phyloP scores from a whole-genome alignment of 1,139 yeast genomes.

The Magnusiomyces fungicola region DNA sequence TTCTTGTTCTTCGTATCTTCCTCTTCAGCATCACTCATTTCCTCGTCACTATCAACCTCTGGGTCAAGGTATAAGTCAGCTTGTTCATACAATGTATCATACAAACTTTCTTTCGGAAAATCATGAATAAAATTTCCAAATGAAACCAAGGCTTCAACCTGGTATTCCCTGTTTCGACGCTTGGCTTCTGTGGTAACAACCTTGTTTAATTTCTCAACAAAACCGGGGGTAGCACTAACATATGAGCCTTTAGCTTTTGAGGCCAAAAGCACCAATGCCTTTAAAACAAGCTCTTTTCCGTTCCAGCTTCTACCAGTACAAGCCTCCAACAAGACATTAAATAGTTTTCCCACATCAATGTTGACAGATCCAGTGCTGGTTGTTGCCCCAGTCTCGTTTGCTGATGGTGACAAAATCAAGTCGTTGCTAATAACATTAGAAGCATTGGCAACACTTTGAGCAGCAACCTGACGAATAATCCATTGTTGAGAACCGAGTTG shows the following conservation, averaged over 20 bases:
- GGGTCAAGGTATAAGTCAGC: slow-evolving; percentile 26
- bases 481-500: slow-evolving; percentile 50
- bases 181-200: slow-evolving; percentile 51
- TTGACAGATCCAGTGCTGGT: slow-evolving; percentile 23
- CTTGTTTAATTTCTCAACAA: slow-evolving; percentile 3
- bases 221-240: slow-evolving; percentile 1
- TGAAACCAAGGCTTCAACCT: slow-evolving; percentile 31
- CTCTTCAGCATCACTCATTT: slow-evolving; percentile 19
- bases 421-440: slow-evolving; percentile 34
- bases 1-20: slow-evolving; percentile 16
- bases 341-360: slow-evolving; percentile 33
- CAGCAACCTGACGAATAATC: slow-evolving; percentile 62
- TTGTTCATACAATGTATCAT: slow-evolving; percentile 30
- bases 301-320: slow-evolving; percentile 78
- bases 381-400: too few relatives aligned
- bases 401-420: neutral
- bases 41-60: slow-evolving; percentile 14
- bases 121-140: slow-evolving; percentile 24
- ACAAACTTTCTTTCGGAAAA: slow-evolving; percentile 31
- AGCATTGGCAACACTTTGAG: slow-evolving; percentile 59
- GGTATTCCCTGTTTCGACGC: slow-evolving; percentile 62
- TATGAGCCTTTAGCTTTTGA: slow-evolving; percentile 30
- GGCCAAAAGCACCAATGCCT: slow-evolving; percentile 59
- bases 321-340: slow-evolving; percentile 53
- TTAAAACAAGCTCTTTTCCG: slow-evolving; percentile 73